Evolutionary conservation across 164 flowering plant genomes (phyloP), one percentile per base, ranked within the genome.

Genomic region (Cinnamomum chago): DNA sequence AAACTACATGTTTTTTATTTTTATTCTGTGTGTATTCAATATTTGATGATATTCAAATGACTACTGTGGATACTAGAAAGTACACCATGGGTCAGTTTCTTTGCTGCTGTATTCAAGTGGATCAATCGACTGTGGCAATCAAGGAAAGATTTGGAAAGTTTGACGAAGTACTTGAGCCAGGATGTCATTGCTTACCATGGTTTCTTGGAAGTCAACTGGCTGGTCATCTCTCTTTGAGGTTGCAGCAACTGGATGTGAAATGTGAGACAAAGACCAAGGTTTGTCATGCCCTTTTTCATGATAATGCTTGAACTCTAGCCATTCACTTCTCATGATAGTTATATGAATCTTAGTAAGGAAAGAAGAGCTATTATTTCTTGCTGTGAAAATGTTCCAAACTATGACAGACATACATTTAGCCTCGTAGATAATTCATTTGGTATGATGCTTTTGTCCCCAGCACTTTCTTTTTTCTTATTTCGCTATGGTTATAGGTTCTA

Each of bases 261-360:
- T 82, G 84, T 50, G 80, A 82, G 71, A 82, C 84, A 35, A 82
- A 82, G 70, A 82, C 82, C 5, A 82, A 79, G 84, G 84, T 79
- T 55, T 67, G 69, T n/a, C 72, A 67, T 65, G 40, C 65, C 30
- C 22, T 17, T 67, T 40, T 67, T n/a, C 27, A n/a, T 62, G 22
- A 62, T 62, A 10, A 6, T 62, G 27, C 27, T n/a, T 55, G 60
- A 55, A 6, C 9, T 5, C 40, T 35, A 35, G 40, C 40, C 40
- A 35, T 35, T 35, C 40, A 0, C 9, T 35, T 35, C 40, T 35
- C 40, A 35, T 35, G 40, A 35, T 35, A 35, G 40, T 35, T 35
- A 5, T 6, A 5, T 35, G 40, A 35, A 35, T 35, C 9, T 35
- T 35, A 35, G 40, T 5, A 5, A 35, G 40, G 40, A 35, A 5